Percentiles rank a stretch among this genome's conserved stretches.
Evolutionary conservation across 805 yeast genomes (phyloP).

Genomic region (Wickerhamomyces hampshirensis): DNA sequence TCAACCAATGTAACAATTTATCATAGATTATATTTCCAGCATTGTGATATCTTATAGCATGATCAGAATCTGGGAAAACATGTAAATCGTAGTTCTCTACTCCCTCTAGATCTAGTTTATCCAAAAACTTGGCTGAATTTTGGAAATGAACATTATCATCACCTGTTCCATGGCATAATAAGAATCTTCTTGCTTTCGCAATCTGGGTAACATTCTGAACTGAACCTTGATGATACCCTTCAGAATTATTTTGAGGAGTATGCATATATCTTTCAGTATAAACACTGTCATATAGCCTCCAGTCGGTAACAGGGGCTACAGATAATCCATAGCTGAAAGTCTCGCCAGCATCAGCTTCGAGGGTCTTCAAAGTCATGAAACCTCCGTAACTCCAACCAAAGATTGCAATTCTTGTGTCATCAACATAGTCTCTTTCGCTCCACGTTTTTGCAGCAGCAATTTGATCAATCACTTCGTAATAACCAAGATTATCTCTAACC

Average conservation of each 20-base stretch:
- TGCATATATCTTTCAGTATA: slow-evolving; percentile 96
- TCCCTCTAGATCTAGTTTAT: slow-evolving; percentile 60
- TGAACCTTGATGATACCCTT: slow-evolving; percentile 56
- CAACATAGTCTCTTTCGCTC: slow-evolving; percentile 59
- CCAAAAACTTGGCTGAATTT: slow-evolving; percentile 74
- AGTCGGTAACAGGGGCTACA: slow-evolving; percentile 96
- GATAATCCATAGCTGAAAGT: slow-evolving; percentile 87
- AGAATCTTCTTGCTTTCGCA: slow-evolving; percentile 56
- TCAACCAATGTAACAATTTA: slow-evolving; percentile 60
- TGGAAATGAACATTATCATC: slow-evolving; percentile 98
- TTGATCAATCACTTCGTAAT: slow-evolving; percentile 82
- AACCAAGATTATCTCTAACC: slow-evolving; percentile 80
- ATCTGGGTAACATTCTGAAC: slow-evolving; percentile 56
- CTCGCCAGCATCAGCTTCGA: slow-evolving; percentile 73
- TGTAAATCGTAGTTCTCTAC: slow-evolving; percentile 82
- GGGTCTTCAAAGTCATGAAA: slow-evolving; percentile 80
- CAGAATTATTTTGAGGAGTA: slow-evolving; percentile 60
- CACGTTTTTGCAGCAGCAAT: slow-evolving; percentile 77
- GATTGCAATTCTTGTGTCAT: slow-evolving; percentile 64
- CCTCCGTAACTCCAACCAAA: slow-evolving; percentile 99
- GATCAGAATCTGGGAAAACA: slow-evolving; percentile 81
- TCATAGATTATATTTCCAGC: slow-evolving; percentile 68
- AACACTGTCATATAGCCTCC: slow-evolving; percentile 87
- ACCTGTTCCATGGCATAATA: slow-evolving; percentile 94
- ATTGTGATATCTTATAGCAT: slow-evolving; percentile 65